These are phyloP conservation scores for Auricularia auricula-judae DNA, from an alignment of 768 basidiomycete genomes.

Conservation along the genomic window DNA sequence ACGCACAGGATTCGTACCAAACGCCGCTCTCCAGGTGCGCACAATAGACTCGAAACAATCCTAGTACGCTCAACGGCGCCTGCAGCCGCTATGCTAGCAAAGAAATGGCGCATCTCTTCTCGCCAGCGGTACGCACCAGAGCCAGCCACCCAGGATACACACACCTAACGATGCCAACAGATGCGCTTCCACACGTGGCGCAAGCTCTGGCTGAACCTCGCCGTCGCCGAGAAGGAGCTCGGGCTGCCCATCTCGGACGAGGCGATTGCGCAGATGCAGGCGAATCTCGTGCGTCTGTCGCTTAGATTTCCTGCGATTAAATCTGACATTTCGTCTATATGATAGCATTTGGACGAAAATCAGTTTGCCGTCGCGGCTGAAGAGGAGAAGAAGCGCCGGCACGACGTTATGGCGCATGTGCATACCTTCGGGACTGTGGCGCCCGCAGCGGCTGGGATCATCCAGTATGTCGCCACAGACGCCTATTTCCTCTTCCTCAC, in stretches of 20 bases:
- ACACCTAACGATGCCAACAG: constrained; percentile 27
- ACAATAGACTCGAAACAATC: background rate
- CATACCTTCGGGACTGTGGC: constrained; percentile 93
- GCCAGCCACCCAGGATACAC: background rate
- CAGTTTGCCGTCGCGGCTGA: constrained; percentile 87
- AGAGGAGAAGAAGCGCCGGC: constrained; percentile 94
- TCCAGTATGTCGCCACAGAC: constrained; percentile 50
- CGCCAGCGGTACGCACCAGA: constrained; percentile 56
- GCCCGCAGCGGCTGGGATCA: constrained; percentile 90
- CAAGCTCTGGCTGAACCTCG: constrained; percentile 89
- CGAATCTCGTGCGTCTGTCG: constrained; percentile 55
- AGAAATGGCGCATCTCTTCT: constrained; percentile 96
- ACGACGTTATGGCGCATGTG: constrained; percentile 99
- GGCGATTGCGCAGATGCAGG: constrained; percentile 89
- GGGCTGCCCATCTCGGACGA: constrained; percentile 82
- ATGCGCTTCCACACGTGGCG: constrained; percentile 95
- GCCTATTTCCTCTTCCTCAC: background rate
- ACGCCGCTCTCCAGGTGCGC: constrained; percentile 69
- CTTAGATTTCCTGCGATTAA: background rate
- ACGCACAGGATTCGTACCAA: constrained; percentile 47
- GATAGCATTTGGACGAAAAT: constrained; percentile 66
- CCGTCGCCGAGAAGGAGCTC: constrained; percentile 91
- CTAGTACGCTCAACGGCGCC: background rate
- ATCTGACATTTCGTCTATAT: background rate
- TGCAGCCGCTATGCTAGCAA: constrained; percentile 95